Base-by-base conservation (phyloP, 257 asterid species). In the Nicotiana tabacum region DNA sequence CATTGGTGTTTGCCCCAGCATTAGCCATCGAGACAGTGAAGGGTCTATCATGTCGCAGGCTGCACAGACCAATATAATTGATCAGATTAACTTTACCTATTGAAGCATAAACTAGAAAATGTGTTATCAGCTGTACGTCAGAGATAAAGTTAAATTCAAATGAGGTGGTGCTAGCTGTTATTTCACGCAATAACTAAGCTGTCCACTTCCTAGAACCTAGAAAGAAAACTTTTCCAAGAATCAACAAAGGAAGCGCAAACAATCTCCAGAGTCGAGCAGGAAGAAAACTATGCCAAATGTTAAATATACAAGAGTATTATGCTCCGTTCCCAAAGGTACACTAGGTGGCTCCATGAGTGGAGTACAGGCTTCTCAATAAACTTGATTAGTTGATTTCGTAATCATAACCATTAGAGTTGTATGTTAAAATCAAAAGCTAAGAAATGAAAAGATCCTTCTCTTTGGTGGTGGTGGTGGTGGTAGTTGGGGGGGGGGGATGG, bases 11-110 rank as follows among this genome's bases (percentile, higher is more conserved):
- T 81, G 98, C 98, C 80, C 99, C 98, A 78, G 97, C 98, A 91
- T 96, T 96, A 30, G 99, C 99, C 99, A 96, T 96, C 51, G 99
- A 96, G 29, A 94, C 84, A 6, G 98, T 96, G 90, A 96, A 96
- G 55, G 99, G 98, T 85, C 98, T 89, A 87, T 96, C 99, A 76
- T 96, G 99, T 84, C 98, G 90, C 89, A 96, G 88, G 85, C 99
- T 96, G 93, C 91, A 88, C 37, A 87, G 78, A 83, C 62, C 82
- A 87, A 66, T 81, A 80, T 57, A 84, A 85, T 77, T 7, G 53
- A 56, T 66, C 66, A 65, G 46, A 53, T 66, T 39, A 66, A 66
- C 32, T 27, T 66, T n/a, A 57, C 51, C 13, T 62, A 32, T 29
- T 30, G 68, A 79, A 61, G n/a, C 76, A 79, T 62, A 60, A 39